Percentiles rank a stretch among this genome's conserved stretches.
Conservation (phyloP, 306 rosid genomes). For the Heteromeles arbutifolia region DNA sequence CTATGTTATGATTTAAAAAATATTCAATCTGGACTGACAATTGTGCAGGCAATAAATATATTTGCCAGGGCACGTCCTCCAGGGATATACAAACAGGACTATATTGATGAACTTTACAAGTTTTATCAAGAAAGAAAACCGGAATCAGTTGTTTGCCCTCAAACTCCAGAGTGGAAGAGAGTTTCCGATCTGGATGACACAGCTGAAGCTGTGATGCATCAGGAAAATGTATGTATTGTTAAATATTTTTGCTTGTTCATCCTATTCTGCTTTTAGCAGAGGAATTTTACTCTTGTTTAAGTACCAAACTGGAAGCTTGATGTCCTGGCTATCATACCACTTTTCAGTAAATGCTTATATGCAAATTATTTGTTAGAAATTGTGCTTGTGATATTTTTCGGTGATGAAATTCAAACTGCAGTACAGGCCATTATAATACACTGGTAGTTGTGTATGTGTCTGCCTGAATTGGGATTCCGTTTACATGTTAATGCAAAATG, state of each 20-base stretch:
- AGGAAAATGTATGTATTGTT: slow-evolving; percentile 60
- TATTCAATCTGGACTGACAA: slow-evolving; percentile 1
- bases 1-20: neutral
- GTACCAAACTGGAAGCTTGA: neutral
- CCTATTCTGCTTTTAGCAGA: too few relatives aligned
- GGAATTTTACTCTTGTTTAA: neutral
- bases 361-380: neutral
- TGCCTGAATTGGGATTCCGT: too few relatives aligned
- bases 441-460: too few relatives aligned
- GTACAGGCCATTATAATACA: neutral
- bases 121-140: slow-evolving; percentile 82
- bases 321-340: neutral
- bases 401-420: neutral
- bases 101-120: slow-evolving; percentile 68
- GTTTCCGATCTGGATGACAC: slow-evolving; percentile 79
- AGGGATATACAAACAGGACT: slow-evolving; percentile 92
- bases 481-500: neutral
- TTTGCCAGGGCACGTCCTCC: slow-evolving; percentile 94
- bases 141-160: slow-evolving; percentile 69
- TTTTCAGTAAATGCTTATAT: neutral
- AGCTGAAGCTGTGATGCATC: slow-evolving; percentile 61
- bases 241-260: neutral
- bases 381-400: neutral
- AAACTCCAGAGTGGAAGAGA: slow-evolving; percentile 96
- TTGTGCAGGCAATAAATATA: slow-evolving; percentile 56